Percentiles rank a stretch among this genome's conserved stretches.
Evolutionary conservation across 441 rosid genomes (phyloP).

Genomic region (Pelargonium australe): DNA sequence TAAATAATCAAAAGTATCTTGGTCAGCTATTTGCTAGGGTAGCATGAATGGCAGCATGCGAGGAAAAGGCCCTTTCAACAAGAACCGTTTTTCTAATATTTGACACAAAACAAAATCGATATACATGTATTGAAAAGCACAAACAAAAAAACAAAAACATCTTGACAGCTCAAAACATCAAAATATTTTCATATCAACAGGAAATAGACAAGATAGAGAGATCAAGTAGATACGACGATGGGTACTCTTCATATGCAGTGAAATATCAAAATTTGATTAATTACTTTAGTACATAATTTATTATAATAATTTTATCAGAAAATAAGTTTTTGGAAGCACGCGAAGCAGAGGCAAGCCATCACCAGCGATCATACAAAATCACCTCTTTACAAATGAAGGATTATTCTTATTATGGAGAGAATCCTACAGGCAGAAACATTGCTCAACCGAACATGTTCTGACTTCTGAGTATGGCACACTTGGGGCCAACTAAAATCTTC

Average conservation of each 20-base stretch:
- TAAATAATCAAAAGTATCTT: too few species aligned
- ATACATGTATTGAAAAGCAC: not conserved
- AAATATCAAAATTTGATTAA: not conserved
- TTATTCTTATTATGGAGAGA: not conserved
- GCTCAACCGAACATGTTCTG: not conserved
- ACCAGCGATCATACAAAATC: not conserved
- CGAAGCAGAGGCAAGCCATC: too few species aligned
- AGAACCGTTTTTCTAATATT: not conserved
- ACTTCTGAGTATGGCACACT: not conserved
- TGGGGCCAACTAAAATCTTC: not conserved
- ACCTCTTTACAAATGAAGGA: not conserved
- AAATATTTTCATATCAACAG: not conserved
- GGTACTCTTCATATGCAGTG: not conserved
- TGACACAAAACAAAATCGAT: not conserved
- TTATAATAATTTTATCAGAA: too few species aligned
- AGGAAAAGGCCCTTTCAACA: not conserved
- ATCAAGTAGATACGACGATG: not conserved
- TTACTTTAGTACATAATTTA: not conserved
- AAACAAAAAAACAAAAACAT: not conserved
- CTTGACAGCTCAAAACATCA: not conserved
- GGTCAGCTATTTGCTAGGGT: not conserved
- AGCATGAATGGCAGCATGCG: not conserved
- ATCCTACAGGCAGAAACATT: not conserved
- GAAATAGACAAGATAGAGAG: not conserved
- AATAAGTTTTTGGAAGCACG: not conserved